These are phyloP conservation scores for Gynandropsis gynandra DNA, from an alignment of 345 rosid species.

Conservation along the genomic window DNA sequence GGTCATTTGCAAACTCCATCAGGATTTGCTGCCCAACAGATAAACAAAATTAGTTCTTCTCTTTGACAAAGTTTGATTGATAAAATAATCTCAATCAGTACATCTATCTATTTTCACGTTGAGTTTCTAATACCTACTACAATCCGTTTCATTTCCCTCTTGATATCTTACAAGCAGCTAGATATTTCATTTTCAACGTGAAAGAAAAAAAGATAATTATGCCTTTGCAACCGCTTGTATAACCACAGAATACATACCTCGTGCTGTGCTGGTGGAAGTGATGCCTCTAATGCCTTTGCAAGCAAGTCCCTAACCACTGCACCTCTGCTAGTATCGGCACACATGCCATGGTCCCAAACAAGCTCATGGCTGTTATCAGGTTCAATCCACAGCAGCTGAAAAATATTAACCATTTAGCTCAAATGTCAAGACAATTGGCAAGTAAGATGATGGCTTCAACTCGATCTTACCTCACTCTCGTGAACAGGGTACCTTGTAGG, in stretches of 20 bases:
- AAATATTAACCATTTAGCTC: constrained; percentile 15
- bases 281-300: constrained; percentile 74
- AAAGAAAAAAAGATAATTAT: constrained; percentile 4
- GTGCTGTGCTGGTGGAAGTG: constrained; percentile 71
- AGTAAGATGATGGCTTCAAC: not conserved
- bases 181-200: constrained; percentile 4
- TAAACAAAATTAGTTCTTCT: constrained; percentile 15
- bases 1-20: constrained; percentile 66
- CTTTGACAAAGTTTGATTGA: constrained; percentile 12
- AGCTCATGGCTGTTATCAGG: constrained; percentile 96
- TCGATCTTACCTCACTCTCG: constrained; percentile 60
- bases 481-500: constrained; percentile 78
- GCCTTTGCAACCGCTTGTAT: too few species aligned
- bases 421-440: constrained; percentile 33
- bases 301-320: constrained; percentile 82
- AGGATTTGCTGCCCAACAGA: constrained; percentile 55
- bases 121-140: constrained; percentile 7
- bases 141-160: constrained; percentile 5
- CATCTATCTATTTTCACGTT: constrained; percentile 6
- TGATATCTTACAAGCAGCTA: constrained; percentile 10
- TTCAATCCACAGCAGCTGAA: constrained; percentile 86
- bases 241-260: constrained; percentile 61
- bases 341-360: constrained; percentile 94
- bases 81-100: constrained; percentile 12
- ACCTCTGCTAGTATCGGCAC: constrained; percentile 97